Base-by-base conservation (phyloP, 176 grass and related monocot species). In the Triticum urartu region DNA sequence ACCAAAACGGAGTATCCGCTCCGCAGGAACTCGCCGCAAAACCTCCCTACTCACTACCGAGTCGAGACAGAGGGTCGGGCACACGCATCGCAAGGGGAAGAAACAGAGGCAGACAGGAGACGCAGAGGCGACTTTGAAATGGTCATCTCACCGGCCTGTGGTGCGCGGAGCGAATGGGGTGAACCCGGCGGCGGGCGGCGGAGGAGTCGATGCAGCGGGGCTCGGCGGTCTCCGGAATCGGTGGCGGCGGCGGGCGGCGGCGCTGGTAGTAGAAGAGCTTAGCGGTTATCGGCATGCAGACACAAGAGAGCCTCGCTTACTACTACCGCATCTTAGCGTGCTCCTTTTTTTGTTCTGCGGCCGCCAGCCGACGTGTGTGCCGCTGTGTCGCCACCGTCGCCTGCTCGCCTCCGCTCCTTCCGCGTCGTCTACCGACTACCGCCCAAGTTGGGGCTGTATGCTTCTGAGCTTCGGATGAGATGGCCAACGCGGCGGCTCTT, bases 191-290 rank as follows among this genome's bases (percentile, higher is more conserved):
- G 8, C n/a, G 73, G 64, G 22, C 74, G 54, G 30, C 24, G 64
- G 64, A 13, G 80, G 80, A 4, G 64, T 50, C 38, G 56, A 56
- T n/a, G 75, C 28, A 1, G 21, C 21, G 14, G 7, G 67, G 58
- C 21, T 47, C 81, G 4, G 75, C 7, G 2, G 87, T 67, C 75
- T 79, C 81, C 39, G 24, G 39, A n/a, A 75, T 54, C 4, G 47
- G 68, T 40, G 72, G 79, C 85, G 52, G 54, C 56, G 69, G 71
- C 65, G 66, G 34, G 82, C 66, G 87, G 43, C 58, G 82, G 66
- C 82, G 87, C 68, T 89, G 82, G 82, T 81, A 85, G 82, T 85
- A 89, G 43, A 85, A 13, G 68, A 89, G 88, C 77, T 80, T 85
- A 48, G 82, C 72, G 82, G 88, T 77, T 8, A 85, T 89, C 77